Evolutionary conservation across 768 basidiomycete species (phyloP).

Genomic region (Psilocybe tampanensis): DNA sequence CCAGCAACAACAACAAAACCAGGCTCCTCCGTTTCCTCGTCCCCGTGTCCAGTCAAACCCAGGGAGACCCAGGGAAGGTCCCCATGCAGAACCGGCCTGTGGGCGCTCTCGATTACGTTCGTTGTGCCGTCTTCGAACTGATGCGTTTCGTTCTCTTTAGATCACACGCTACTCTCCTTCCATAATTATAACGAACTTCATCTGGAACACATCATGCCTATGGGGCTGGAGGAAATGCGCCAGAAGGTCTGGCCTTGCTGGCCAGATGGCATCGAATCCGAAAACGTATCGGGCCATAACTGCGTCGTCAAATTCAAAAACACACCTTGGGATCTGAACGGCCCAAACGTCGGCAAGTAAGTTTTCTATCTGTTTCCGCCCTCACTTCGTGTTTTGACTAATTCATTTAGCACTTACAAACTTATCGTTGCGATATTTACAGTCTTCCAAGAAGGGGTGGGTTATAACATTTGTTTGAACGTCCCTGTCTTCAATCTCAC

Average conservation of each 20-base stretch:
- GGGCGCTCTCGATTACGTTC: not conserved
- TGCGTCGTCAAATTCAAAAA: conserved; percentile 69
- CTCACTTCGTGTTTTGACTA: conserved; percentile 5
- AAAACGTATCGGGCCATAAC: conserved; percentile 42
- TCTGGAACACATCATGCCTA: conserved; percentile 50
- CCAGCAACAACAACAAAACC: conserved; percentile 12
- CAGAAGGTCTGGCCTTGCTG: conserved; percentile 61
- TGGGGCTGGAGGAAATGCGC: conserved; percentile 61
- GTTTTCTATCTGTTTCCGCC: conserved; percentile 11
- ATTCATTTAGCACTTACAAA: conserved; percentile 49
- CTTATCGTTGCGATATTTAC: conserved; percentile 64
- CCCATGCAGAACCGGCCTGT: conserved; percentile 15
- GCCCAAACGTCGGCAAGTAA: conserved; percentile 56
- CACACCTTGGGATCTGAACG: conserved; percentile 68
- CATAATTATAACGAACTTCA: conserved; percentile 65
- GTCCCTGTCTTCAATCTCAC: conserved; percentile 7
- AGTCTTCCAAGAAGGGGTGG: conserved; percentile 60
- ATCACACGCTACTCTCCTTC: conserved; percentile 75
- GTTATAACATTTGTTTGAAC: conserved; percentile 18
- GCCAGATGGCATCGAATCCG: conserved; percentile 62
- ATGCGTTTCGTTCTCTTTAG: conserved; percentile 35
- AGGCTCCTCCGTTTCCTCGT: conserved; percentile 20
- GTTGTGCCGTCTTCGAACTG: not conserved
- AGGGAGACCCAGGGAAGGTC: conserved; percentile 18
- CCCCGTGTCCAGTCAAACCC: conserved; percentile 32